These are phyloP conservation scores for Bryum argenteum DNA, from an alignment of 225 moss, liverwort and hornwort species.

Conservation along the genomic window DNA sequence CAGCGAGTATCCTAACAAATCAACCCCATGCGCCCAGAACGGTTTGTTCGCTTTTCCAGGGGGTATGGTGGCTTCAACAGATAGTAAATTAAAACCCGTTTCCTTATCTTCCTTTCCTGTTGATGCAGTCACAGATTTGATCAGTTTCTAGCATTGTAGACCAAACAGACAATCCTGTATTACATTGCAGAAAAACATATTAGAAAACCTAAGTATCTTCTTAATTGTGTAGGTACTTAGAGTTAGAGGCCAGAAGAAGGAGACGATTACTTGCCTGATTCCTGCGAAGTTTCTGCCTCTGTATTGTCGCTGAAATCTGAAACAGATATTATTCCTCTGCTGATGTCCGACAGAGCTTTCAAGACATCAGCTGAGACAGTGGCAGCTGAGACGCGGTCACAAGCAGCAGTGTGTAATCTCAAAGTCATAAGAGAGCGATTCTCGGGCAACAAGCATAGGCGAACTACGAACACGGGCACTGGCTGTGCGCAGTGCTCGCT, in stretches of 20 bases:
- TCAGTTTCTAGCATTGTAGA: constrained; percentile 18
- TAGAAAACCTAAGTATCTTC: not conserved
- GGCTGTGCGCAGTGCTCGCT: constrained; percentile 60
- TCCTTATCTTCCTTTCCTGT: constrained; percentile 42
- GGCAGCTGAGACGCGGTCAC: constrained; percentile 88
- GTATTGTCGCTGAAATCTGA: constrained; percentile 23
- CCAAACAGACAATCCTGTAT: constrained; percentile 13
- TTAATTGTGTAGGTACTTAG: not conserved
- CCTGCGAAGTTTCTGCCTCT: constrained; percentile 28
- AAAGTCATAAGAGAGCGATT: constrained; percentile 69
- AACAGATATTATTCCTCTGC: constrained; percentile 30
- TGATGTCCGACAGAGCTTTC: constrained; percentile 51
- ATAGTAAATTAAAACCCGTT: constrained; percentile 32
- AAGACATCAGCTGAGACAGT: constrained; percentile 68
- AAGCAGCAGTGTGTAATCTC: constrained; percentile 87
- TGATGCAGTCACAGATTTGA: constrained; percentile 16
- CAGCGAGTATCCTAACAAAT: constrained; percentile 92
- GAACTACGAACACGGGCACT: constrained; percentile 69
- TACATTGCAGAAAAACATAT: not conserved
- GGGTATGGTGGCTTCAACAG: constrained; percentile 67
- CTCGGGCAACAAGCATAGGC: constrained; percentile 61
- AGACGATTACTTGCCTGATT: constrained; percentile 44
- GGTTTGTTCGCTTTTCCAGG: constrained; percentile 67
- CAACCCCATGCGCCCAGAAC: constrained; percentile 81
- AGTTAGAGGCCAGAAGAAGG: constrained; percentile 24